Evolutionary conservation across 306 rosid genomes (phyloP).

Genomic region (Quercus agrifolia): DNA sequence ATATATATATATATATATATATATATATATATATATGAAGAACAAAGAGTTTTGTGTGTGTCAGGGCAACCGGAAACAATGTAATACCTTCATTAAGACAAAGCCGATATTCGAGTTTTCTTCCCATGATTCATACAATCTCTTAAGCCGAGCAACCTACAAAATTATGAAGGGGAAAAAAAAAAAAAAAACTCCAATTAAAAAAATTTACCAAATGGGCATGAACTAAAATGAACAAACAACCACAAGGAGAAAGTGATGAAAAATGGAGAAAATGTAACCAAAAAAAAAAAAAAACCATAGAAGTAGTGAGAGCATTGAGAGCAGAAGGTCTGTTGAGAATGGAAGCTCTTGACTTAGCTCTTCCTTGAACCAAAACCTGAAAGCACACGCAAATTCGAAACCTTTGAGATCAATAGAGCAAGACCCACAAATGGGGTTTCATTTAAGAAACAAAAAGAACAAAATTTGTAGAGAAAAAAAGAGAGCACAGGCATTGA

Average conservation of each 20-base stretch:
- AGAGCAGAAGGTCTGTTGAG: constrained; percentile 72
- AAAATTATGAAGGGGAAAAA: not conserved
- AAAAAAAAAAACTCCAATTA: constrained; percentile 21
- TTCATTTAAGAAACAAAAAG: not conserved
- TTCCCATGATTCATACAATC: constrained; percentile 94
- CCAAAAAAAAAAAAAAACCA: constrained; percentile 32
- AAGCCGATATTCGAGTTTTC: constrained; percentile 84
- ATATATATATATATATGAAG: not conserved
- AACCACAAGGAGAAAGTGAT: not conserved
- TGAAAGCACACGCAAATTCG: constrained; percentile 22
- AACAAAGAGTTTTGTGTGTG: not conserved
- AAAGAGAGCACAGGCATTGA: not conserved
- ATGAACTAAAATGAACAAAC: not conserved
- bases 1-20: too few species aligned
- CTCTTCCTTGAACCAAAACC: constrained; percentile 85
- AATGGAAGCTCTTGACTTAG: constrained; percentile 75
- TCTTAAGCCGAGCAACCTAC: constrained; percentile 76
- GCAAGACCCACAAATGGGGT: not conserved
- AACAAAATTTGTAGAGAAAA: not conserved
- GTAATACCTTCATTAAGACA: constrained; percentile 84
- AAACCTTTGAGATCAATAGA: not conserved
- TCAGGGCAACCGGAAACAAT: not conserved
- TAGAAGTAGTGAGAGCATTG: constrained; percentile 63
- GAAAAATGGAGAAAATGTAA: not conserved
- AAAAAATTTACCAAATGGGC: not conserved